A percentile compares a stretch with the other conserved stretches of the same genome.
phyloP scores from a whole-genome alignment of 331 rosid genomes.

The Stylosanthes scabra region DNA sequence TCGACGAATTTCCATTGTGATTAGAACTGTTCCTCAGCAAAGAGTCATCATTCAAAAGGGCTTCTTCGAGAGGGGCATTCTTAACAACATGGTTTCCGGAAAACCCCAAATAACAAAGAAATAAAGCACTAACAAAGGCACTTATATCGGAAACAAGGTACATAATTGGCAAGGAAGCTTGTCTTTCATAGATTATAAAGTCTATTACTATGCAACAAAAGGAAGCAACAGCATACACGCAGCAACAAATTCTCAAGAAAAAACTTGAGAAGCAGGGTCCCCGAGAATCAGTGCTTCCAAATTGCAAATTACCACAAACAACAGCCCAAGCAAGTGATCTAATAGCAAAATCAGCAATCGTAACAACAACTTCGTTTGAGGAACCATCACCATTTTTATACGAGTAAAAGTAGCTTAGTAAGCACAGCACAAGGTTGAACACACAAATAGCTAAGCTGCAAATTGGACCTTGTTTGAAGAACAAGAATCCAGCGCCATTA shows the following conservation, averaged over 20 bases:
- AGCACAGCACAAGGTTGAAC: constrained; percentile 52
- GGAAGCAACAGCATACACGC: constrained; percentile 54
- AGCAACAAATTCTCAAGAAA: constrained; percentile 64
- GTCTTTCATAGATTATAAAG: constrained; percentile 43
- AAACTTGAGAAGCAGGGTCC: constrained; percentile 32
- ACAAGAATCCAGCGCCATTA: constrained; percentile 22
- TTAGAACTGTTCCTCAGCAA: constrained; percentile 33
- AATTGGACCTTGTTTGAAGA: constrained; percentile 38
- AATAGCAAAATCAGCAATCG: constrained; percentile 53
- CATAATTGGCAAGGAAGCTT: constrained; percentile 41
- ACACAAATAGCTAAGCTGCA: constrained; percentile 50
- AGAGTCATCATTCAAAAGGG: constrained; percentile 67
- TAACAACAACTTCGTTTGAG: constrained; percentile 44
- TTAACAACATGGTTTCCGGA: constrained; percentile 43
- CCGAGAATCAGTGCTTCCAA: constrained; percentile 16
- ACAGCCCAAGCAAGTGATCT: constrained; percentile 54
- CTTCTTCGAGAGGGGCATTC: constrained; percentile 53
- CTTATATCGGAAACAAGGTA: constrained; percentile 54
- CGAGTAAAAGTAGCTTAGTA: constrained; percentile 25
- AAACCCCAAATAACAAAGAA: constrained; percentile 53
- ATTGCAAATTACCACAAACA: constrained; percentile 45
- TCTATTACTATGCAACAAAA: constrained; percentile 55
- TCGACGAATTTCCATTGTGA: constrained; percentile 46
- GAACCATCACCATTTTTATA: constrained; percentile 34
- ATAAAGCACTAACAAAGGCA: constrained; percentile 52